Percentiles rank a stretch among this genome's conserved stretches.
These are phyloP conservation scores for Liriodendron chinense DNA, from an alignment of 164 flowering plant species.

Conservation along the genomic window DNA sequence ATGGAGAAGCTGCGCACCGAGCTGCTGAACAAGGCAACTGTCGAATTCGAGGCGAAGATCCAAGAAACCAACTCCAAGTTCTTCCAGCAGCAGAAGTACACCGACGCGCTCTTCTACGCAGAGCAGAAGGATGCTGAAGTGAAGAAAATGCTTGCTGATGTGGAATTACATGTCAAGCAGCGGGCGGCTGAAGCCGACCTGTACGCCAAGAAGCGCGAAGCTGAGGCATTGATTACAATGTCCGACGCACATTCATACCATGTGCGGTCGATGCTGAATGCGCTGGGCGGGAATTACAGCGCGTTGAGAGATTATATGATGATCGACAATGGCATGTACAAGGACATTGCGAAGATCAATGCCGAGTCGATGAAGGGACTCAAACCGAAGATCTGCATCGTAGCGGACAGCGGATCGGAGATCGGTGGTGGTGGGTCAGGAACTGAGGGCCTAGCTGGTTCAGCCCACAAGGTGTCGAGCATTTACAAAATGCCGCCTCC, in stretches of 20 bases:
- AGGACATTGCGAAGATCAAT: constrained; percentile 38
- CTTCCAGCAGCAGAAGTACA: constrained; percentile 32
- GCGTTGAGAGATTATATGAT: constrained; percentile 42
- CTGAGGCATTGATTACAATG: constrained; percentile 26
- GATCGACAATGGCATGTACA: constrained; percentile 33
- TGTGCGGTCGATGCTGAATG: constrained; percentile 17
- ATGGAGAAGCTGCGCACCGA: constrained; percentile 28
- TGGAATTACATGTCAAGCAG: constrained; percentile 23
- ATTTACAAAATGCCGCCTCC: constrained; percentile 34
- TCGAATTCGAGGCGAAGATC: constrained; percentile 25
- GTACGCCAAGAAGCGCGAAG: constrained; percentile 33
- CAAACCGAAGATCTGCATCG: constrained; percentile 35
- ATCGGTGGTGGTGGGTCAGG: constrained; percentile 22
- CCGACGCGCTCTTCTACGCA: constrained; percentile 35
- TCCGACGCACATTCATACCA: constrained; percentile 32
- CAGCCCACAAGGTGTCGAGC: constrained; percentile 27
- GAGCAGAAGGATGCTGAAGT: constrained; percentile 29
- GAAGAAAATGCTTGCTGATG: constrained; percentile 23
- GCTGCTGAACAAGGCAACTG: constrained; percentile 27
- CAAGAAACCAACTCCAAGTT: constrained; percentile 37
- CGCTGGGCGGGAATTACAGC: constrained; percentile 28
- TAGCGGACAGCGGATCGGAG: no score
- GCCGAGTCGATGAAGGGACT: constrained; percentile 33
- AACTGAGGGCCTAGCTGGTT: constrained; percentile 9
- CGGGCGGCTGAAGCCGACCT: constrained; percentile 31